Evolutionary conservation across 768 basidiomycete genomes (phyloP), one percentile per base, ranked within the genome.

Genomic region (Filobasidium floriforme): DNA sequence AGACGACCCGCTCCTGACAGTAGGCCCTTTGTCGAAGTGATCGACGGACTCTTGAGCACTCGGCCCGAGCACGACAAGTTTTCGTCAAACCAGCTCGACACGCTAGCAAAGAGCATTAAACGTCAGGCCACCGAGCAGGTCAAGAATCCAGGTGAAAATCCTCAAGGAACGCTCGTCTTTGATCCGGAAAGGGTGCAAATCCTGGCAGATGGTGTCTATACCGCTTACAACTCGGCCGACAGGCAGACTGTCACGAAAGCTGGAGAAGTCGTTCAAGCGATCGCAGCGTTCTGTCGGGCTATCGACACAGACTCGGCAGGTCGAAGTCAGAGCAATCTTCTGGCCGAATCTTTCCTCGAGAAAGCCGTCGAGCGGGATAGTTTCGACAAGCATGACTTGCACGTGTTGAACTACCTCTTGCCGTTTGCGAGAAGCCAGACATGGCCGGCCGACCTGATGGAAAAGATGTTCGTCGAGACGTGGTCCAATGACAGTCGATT

Each of bases 281-380:
- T 57, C 29, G 22, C 54, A 57, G 29, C 22, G 24, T 24, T 57
- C 5, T 26, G 29, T 32, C 54, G 54, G 24, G 54, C 29, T 24
- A 26, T 24, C 22, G 7, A 15, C 18, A 57, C 15, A 26, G 54
- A 57, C 54, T 4, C 22, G 29, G 54, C 12, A 57, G 63, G 66
- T 24, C 70, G 71, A 26, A 5, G 43, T 3, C 61, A 44, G 29
- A 15, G 12, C 6, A 2, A 26, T 14, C 22, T 14, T 14, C 7
- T 57, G 14, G 2, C 54, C 29, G 15, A 57, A 15, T 4, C 22
- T 24, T 57, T 57, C 29, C 59, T 69, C 1, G 66, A 71, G 22
- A 40, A 49, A 7, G 64, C 68, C 41, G 69, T 70, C 1, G 43
- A 29, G 1, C 62, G 68, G 41, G 73, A 75, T 49, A 72, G 73